Base-by-base conservation (phyloP, 2,329 filamentous ascomycete genomes). In the Camillea tinctor region DNA sequence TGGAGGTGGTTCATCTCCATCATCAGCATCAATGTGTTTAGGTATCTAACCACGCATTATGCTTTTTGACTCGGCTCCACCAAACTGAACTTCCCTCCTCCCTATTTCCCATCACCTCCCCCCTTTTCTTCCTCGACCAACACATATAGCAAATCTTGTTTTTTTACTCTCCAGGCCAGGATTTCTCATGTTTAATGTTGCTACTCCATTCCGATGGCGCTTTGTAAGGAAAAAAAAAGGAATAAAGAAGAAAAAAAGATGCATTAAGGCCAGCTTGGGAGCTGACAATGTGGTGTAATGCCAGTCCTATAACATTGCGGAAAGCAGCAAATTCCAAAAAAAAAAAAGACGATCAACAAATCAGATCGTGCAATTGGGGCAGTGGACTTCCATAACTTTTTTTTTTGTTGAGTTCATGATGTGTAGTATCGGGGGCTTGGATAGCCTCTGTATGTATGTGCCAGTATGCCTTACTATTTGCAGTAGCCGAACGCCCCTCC, bases 391-490 rank as follows among this genome's bases (percentile, higher is more conserved):
- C 56, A 54, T 55, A 60, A 60, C 54, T 60, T 51, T 21, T 51
- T 21, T 20, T 51, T 51, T 51, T 24, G 22, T 51, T 51, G 50
- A 51, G 50, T 51, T 51, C 50, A 59, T 60, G 60, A 66, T 66
- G 60, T 66, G 60, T 59, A 65, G 63, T 63, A 53, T 57, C 61
- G 52, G 58, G 64, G 60, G 64, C 66, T 64, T 60, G 58, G 58
- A 63, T 49, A 53, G 60, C 58, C 68, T 64, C 62, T 68, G 63
- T 68, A 66, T 64, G 69, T 72, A 71, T 71, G 69, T 72, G 67
- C 66, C 66, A 67, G 57, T 69, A 64, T 65, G 62, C 61, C 63
- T 62, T 61, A 63, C 67, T 67, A 71, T 72, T 68, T 70, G 70
- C 68, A 70, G 64, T 60, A 66, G 60, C 70, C 68, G 64, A 73